Base-by-base conservation (phyloP, 2,329 filamentous ascomycete genomes). In the Escovopsis sp. region DNA sequence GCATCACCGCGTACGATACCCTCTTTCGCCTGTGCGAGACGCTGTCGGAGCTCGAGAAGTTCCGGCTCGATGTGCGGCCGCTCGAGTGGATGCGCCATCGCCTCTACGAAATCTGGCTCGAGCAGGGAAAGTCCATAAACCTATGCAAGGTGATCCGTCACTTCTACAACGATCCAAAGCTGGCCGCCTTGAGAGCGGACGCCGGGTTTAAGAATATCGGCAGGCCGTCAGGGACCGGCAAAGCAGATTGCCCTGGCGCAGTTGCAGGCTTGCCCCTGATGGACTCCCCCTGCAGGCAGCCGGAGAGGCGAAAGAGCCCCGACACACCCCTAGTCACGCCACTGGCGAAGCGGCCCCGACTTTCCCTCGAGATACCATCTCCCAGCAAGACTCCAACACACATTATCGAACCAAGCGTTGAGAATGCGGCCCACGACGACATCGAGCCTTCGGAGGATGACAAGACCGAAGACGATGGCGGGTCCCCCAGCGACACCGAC, bases 161-260 rank as follows among this genome's bases (percentile, higher is more conserved):
- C 49, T 65, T 77, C 18, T 77, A 77, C 47, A 70, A 73, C 48
- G 73, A 77, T 49, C 55, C 59, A 0, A 75, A 75, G 51, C 55
- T 76, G 1, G 60, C 64, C 12, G 54, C 59, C 2, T 55, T 76
- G 8, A 64, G 73, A 7, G 55, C 60, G 23, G 70, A 72, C 56
- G 68, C 70, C 45, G 73, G 73, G 0, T 74, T 69, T 45, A 70
- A 72, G 39, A 75, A 71, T 47, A 75, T 77, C 6, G 73, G 73
- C 7, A 62, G 73, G 1, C 73, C 73, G 0, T 72, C 70, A 35
- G 65, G 64, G 4, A 11, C 8, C 28, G 63, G 66, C 47, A 69
- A 63, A 46, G 59, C 61, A 18, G 40, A 44, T 9, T 51, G 52
- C 4, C 44, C 48, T 26, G 54, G 53, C 19, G 28, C 4, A 9